Base-by-base conservation (phyloP, 768 basidiomycete genomes). In the Glaciozyma antarctica region DNA sequence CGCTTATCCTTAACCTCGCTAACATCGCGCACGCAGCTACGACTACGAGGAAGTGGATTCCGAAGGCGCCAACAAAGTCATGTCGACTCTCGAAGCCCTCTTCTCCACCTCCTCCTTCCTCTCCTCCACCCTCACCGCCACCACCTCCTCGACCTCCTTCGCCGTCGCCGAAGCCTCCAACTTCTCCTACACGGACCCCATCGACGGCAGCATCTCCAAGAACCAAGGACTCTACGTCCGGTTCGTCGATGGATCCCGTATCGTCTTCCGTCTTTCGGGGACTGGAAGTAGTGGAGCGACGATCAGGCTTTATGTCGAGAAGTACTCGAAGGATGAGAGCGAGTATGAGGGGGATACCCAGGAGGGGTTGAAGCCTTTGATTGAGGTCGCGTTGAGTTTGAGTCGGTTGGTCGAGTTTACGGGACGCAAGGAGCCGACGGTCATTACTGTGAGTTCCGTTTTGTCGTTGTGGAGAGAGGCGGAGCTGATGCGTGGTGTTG, bases 161-260 rank as follows among this genome's bases (percentile, higher is more conserved):
- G 86, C 81, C 66, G 84, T 99, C 63, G 81, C 83, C 22, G 82
- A 83, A 30, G 79, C 88, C 51, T 86, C 85, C 79, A 85, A 90
- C 81, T 99, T 99, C 76, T 84, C 87, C 75, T 99, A 99, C 82
- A 95, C 85, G 57, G 95, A 99, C 77, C 95, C 95, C n/a, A 97
- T 98, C 77, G 95, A 99, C 76, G 80, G 85, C 61, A 90, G 88
- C 53, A 83, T 97, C 67, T 90, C 88, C 70, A 85, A 86, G 78
- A 97, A 98, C 77, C 95, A 99, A 76, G 95, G 95, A 1, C 88
- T 97, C 72, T 87, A 93, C 75, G 85, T 98, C 75, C 82, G 83
- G 59, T 99, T 99, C 79, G 78, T 80, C 38, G 95, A 98, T 75
- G 95, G 94, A 10, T 89, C 87, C 54, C 83, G 95, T 45, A 88